These are phyloP conservation scores for Arachis stenosperma DNA, from an alignment of 306 rosid species.

Conservation along the genomic window DNA sequence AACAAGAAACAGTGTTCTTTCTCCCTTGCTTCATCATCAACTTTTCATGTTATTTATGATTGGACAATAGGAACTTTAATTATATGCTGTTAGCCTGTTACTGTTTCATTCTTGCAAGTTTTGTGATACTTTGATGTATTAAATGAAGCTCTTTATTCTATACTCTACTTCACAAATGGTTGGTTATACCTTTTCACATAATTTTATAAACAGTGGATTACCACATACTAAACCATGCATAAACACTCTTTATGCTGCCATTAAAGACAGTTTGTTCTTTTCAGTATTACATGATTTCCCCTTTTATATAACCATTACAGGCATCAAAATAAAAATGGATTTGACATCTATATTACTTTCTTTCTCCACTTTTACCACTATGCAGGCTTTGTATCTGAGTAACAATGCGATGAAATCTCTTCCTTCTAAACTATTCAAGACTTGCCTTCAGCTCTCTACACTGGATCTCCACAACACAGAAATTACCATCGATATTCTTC, in stretches of 20 bases:
- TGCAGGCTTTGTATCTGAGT: conserved; percentile 76
- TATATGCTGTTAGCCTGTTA: background rate
- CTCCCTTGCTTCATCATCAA: background rate
- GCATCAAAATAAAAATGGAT: conserved; percentile 1
- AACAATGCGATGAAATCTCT: conserved; percentile 80
- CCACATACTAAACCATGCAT: too few species aligned
- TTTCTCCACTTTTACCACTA: conserved; percentile 9
- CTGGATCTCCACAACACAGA: conserved; percentile 91
- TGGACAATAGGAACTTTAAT: conserved; percentile 4
- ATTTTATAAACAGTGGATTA: too few species aligned
- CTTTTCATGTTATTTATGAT: background rate
- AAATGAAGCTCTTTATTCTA: background rate
- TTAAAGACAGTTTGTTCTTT: too few species aligned
- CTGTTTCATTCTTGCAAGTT: background rate
- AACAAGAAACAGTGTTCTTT: conserved; percentile 5
- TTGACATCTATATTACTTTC: conserved; percentile 9
- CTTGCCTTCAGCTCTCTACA: conserved; percentile 71
- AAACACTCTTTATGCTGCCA: background rate
- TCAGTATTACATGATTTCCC: too few species aligned
- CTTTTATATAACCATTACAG: background rate
- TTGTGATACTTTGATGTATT: background rate
- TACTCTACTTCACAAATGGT: background rate
- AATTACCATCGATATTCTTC: conserved; percentile 82
- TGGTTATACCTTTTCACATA: background rate
- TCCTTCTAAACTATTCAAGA: conserved; percentile 75